phyloP scores from a whole-genome alignment of 1,139 yeast genomes.

The Kazachstania sp. region DNA sequence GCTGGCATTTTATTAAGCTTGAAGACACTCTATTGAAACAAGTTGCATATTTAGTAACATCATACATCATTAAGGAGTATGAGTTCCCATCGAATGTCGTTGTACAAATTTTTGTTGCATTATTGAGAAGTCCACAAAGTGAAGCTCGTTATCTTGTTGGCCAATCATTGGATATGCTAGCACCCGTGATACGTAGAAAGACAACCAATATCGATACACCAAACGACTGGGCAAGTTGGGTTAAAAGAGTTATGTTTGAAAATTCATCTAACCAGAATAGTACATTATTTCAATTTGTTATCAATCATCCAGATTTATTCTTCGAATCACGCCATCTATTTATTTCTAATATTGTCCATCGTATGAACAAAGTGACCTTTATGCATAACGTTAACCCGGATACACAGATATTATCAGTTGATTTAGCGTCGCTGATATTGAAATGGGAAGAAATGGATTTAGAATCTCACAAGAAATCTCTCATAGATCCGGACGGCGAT shows the following conservation, averaged over 20 bases:
- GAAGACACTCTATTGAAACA: conserved; percentile 89
- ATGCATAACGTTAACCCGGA: conserved; percentile 74
- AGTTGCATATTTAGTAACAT: conserved; percentile 83
- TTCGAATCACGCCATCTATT: conserved; percentile 84
- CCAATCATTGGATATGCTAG: conserved; percentile 80
- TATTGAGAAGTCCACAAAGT: conserved; percentile 73
- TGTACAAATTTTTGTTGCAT: conserved; percentile 85
- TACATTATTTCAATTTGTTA: conserved; percentile 75
- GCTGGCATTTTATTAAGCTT: conserved; percentile 86
- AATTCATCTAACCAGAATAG: conserved; percentile 75
- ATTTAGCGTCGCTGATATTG: conserved; percentile 74
- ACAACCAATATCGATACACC: conserved; percentile 50
- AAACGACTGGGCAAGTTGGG: conserved; percentile 90
- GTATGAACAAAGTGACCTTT: conserved; percentile 86
- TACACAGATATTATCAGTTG: conserved; percentile 79
- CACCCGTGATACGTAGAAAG: conserved; percentile 77
- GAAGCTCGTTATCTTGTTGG: conserved; percentile 80
- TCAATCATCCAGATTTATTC: conserved; percentile 76
- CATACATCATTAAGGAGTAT: conserved; percentile 77
- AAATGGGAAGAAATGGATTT: conserved; percentile 67
- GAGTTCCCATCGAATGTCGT: conserved; percentile 87
- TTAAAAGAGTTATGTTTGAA: conserved; percentile 83
- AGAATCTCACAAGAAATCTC: conserved; percentile 15
- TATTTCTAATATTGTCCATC: conserved; percentile 81
- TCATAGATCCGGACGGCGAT: conserved; percentile 28